Percentiles rank a stretch among this genome's conserved stretches.
Evolutionary conservation across 1,139 yeast species (phyloP).

Genomic region (Nematodospora anomalae): DNA sequence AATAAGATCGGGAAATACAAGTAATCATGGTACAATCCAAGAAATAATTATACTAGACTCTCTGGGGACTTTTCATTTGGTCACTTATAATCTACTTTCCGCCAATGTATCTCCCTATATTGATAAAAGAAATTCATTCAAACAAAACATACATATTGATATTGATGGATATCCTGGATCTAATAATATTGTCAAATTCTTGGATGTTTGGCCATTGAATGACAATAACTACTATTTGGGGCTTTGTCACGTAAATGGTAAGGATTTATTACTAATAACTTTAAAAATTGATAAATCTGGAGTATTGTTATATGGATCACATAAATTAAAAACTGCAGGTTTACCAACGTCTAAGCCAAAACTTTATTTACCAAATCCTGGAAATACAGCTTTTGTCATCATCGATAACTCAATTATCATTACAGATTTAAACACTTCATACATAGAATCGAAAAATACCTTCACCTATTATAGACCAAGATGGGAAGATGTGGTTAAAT

Average conservation of each 20-base stretch:
- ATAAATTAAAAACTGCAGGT: slow-evolving; percentile 39
- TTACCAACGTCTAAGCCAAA: slow-evolving; percentile 42
- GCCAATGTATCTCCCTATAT: slow-evolving; percentile 31
- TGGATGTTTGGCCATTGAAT: slow-evolving; percentile 53
- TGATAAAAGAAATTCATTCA: slow-evolving; percentile 28
- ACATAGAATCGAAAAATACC: slow-evolving; percentile 27
- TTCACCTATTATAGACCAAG: slow-evolving; percentile 48
- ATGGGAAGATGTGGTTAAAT: slow-evolving; percentile 77
- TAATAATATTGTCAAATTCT: slow-evolving; percentile 35
- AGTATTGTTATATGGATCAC: slow-evolving; percentile 60
- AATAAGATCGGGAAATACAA: slow-evolving; percentile 54
- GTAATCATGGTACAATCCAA: slow-evolving; percentile 50
- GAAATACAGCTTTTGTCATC: slow-evolving; percentile 62
- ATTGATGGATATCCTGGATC: slow-evolving; percentile 45
- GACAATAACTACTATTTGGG: slow-evolving; percentile 29
- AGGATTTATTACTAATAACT: slow-evolving; percentile 51
- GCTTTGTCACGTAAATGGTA: slow-evolving; percentile 30
- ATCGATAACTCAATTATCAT: slow-evolving; percentile 63
- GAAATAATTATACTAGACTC: slow-evolving; percentile 48
- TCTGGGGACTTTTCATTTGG: slow-evolving; percentile 38
- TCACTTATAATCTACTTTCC: slow-evolving; percentile 35
- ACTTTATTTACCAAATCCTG: slow-evolving; percentile 60
- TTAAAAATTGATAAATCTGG: slow-evolving; percentile 55
- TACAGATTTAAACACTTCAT: slow-evolving; percentile 55
- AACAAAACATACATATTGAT: slow-evolving; percentile 32